Evolutionary conservation across 2,329 filamentous ascomycete species (phyloP).

Genomic region (Xylariaceae sp.): DNA sequence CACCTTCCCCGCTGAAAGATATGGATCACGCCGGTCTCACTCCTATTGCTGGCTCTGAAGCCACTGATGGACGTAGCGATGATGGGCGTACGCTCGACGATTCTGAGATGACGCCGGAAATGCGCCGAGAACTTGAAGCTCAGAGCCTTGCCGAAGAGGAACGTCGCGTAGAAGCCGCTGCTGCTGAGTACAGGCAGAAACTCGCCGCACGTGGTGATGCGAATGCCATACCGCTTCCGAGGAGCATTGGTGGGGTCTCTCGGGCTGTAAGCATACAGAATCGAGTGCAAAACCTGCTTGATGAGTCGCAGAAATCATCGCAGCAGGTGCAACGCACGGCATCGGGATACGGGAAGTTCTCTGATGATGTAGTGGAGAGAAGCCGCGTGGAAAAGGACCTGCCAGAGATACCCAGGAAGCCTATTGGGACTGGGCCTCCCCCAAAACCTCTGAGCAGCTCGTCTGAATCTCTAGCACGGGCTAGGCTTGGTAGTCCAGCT

Average conservation of each 20-base stretch:
- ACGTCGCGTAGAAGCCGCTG: slow-evolving; percentile 79
- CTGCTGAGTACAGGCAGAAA: slow-evolving; percentile 79
- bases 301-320: slow-evolving; percentile 65
- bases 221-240: slow-evolving; percentile 43
- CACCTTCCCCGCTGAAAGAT: slow-evolving; percentile 48
- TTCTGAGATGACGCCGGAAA: slow-evolving; percentile 74
- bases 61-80: slow-evolving; percentile 64
- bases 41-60: slow-evolving; percentile 73
- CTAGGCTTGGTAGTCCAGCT: slow-evolving; percentile 16
- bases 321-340: slow-evolving; percentile 62
- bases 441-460: slow-evolving; percentile 23
- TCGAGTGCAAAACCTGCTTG: slow-evolving; percentile 79
- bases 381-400: slow-evolving; percentile 36
- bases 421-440: slow-evolving; percentile 32
- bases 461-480: slow-evolving; percentile 20
- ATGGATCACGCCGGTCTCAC: slow-evolving; percentile 52
- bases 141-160: slow-evolving; percentile 81
- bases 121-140: slow-evolving; percentile 84
- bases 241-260: slow-evolving; percentile 55
- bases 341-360: slow-evolving; percentile 85
- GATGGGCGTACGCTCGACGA: slow-evolving; percentile 62
- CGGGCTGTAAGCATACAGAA: slow-evolving; percentile 85
- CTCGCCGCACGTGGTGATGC: slow-evolving; percentile 58
- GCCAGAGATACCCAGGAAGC: slow-evolving; percentile 50
- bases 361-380: slow-evolving; percentile 48